phyloP scores from a whole-genome alignment of 2,329 filamentous ascomycete species.

The Xylariaceae sp. region DNA sequence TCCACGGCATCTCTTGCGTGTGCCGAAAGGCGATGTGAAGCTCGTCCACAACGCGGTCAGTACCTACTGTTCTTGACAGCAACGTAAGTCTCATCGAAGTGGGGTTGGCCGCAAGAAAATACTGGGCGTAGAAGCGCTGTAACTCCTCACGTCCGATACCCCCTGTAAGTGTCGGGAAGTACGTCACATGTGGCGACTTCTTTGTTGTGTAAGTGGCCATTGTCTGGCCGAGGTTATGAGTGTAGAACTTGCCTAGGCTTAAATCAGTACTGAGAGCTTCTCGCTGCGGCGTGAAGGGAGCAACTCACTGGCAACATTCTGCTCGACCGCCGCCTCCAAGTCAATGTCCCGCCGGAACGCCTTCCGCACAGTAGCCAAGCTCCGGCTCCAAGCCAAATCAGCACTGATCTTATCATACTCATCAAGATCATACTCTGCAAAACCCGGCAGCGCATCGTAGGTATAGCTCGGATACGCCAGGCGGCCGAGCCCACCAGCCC shows the following conservation, averaged over 20 bases:
- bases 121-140: constrained; percentile 59
- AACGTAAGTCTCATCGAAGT: constrained; percentile 56
- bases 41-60: constrained; percentile 62
- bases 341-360: constrained; percentile 63
- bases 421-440: constrained; percentile 67
- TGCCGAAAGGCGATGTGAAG: constrained; percentile 58
- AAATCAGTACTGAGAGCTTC: background rate
- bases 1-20: constrained; percentile 54
- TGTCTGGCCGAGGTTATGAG: constrained; percentile 53
- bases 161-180: constrained; percentile 62
- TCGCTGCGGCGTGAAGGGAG: background rate
- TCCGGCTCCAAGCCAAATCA: constrained; percentile 66
- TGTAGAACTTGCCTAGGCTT: constrained; percentile 48
- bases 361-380: constrained; percentile 53
- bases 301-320: constrained; percentile 56
- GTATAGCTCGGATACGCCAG: constrained; percentile 39
- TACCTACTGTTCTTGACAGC: constrained; percentile 60
- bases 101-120: constrained; percentile 62
- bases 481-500: constrained; percentile 34
- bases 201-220: constrained; percentile 59
- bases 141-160: constrained; percentile 58
- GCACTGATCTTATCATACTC: constrained; percentile 62
- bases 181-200: constrained; percentile 63
- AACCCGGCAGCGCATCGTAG: constrained; percentile 55
- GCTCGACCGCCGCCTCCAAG: constrained; percentile 61